These are phyloP conservation scores for Spiraea crenata DNA, from an alignment of 331 rosid genomes.

Conservation along the genomic window DNA sequence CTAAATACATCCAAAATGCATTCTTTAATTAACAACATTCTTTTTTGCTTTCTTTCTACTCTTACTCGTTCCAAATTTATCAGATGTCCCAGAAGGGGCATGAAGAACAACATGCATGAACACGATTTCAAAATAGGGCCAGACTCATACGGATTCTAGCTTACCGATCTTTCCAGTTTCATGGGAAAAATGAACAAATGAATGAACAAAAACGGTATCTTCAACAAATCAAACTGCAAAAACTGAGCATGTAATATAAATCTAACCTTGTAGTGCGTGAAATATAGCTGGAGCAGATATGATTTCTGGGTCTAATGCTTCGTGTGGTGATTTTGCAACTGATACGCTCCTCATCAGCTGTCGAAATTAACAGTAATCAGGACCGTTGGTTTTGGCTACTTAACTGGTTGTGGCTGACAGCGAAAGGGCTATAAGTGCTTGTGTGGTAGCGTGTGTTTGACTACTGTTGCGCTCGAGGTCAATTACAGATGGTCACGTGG, in stretches of 20 bases:
- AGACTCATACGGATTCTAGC: not conserved
- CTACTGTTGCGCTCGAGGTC: not conserved
- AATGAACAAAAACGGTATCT: not conserved
- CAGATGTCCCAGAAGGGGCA: too few species aligned
- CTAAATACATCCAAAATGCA: too few species aligned
- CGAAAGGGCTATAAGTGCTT: not conserved
- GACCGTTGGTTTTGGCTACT: constrained; percentile 9
- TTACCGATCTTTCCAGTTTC: not conserved
- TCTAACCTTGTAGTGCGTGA: constrained; percentile 8
- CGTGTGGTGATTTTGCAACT: constrained; percentile 13
- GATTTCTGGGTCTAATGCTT: constrained; percentile 7
- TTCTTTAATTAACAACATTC: too few species aligned
- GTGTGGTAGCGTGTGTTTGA: constrained; percentile 6
- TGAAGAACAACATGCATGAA: too few species aligned
- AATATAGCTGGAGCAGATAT: not conserved
- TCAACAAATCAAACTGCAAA: not conserved
- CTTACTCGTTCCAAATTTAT: too few species aligned
- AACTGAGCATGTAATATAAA: not conserved
- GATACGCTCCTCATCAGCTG: constrained; percentile 4
- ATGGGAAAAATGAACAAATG: not conserved
- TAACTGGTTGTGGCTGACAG: constrained; percentile 4
- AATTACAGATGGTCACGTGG: constrained; percentile 15
- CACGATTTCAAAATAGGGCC: too few species aligned
- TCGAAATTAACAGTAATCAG: constrained; percentile 4
- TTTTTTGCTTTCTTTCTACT: too few species aligned